Evolutionary conservation across 2,329 filamentous ascomycete genomes (phyloP).

Genomic region (Bipolaris sorokiniana): DNA sequence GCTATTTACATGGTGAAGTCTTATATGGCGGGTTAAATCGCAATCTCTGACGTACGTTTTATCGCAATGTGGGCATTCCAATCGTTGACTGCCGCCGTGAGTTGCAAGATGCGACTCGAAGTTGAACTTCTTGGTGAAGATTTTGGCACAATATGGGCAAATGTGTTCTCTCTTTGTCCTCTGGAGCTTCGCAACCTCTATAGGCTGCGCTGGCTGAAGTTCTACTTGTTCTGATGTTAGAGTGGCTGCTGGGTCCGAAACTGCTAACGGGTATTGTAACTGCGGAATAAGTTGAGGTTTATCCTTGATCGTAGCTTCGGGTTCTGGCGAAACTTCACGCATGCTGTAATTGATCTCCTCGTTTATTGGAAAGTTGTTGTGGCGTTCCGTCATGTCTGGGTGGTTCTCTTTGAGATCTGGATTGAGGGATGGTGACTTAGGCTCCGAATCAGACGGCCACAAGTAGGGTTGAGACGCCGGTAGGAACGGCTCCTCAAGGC

Average conservation of each 20-base stretch:
- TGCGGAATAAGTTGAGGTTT: conserved; percentile 1
- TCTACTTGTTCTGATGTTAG: not conserved
- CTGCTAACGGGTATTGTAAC: not conserved
- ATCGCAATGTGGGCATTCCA: conserved; percentile 4
- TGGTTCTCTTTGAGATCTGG: conserved; percentile 17
- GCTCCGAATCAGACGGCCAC: no score
- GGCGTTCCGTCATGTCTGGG: not conserved
- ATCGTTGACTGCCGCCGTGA: conserved; percentile 5
- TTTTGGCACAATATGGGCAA: conserved; percentile 16
- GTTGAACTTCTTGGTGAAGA: conserved; percentile 20
- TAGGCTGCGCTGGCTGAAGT: not conserved
- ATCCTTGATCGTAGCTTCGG: not conserved
- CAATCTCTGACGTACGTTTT: not conserved
- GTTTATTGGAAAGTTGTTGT: conserved; percentile 13
- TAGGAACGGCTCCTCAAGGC: no score
- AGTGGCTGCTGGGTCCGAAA: not conserved
- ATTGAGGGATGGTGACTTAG: not conserved
- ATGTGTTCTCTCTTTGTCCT: conserved; percentile 7
- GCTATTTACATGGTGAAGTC: conserved; percentile 6
- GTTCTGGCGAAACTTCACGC: conserved; percentile 5
- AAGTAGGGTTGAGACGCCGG: no score
- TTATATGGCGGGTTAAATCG: conserved; percentile 7
- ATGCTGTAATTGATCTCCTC: conserved; percentile 11
- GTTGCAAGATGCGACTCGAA: conserved; percentile 15
- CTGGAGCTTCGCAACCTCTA: not conserved